Evolutionary conservation across 495 filamentous ascomycete species (phyloP).

Genomic region (Lophium mytilinum): DNA sequence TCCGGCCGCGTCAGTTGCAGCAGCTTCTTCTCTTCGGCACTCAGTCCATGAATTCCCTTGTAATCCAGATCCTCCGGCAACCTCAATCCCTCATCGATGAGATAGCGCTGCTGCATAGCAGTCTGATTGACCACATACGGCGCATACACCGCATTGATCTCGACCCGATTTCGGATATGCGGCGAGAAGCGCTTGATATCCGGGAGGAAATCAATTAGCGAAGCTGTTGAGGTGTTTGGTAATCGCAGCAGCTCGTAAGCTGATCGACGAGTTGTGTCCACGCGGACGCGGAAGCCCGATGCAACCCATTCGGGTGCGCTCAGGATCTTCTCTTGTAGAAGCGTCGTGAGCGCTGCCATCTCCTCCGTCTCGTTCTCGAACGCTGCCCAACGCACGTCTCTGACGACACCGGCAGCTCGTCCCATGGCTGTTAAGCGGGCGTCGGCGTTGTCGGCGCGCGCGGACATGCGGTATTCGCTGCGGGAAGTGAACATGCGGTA

Average conservation of each 20-base stretch:
- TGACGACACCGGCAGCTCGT: constrained; percentile 65
- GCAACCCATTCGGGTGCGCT: constrained; percentile 56
- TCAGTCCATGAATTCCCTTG: constrained; percentile 58
- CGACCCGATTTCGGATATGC: constrained; percentile 56
- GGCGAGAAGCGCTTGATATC: constrained; percentile 44
- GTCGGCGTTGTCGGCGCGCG: constrained; percentile 91
- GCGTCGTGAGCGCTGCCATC: constrained; percentile 53
- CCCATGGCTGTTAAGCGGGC: constrained; percentile 74
- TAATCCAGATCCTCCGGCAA: constrained; percentile 78
- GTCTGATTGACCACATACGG: constrained; percentile 72
- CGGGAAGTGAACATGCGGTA: constrained; percentile 98
- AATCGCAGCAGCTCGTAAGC: constrained; percentile 72
- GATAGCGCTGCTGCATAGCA: constrained; percentile 52
- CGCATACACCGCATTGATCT: constrained; percentile 74
- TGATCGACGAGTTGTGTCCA: constrained; percentile 50
- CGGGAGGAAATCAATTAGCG: constrained; percentile 37
- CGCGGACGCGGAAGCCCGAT: constrained; percentile 58
- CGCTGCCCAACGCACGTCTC: constrained; percentile 64
- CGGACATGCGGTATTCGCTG: constrained; percentile 88
- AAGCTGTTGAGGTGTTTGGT: constrained; percentile 44
- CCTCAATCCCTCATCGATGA: constrained; percentile 65
- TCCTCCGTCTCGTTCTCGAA: constrained; percentile 55
- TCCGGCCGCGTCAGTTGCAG: constrained; percentile 67
- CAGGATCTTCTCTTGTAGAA: constrained; percentile 49
- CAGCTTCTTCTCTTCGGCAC: constrained; percentile 63